These are phyloP conservation scores for Escallonia rubra DNA, from an alignment of 129 eudicot genomes.

Conservation along the genomic window DNA sequence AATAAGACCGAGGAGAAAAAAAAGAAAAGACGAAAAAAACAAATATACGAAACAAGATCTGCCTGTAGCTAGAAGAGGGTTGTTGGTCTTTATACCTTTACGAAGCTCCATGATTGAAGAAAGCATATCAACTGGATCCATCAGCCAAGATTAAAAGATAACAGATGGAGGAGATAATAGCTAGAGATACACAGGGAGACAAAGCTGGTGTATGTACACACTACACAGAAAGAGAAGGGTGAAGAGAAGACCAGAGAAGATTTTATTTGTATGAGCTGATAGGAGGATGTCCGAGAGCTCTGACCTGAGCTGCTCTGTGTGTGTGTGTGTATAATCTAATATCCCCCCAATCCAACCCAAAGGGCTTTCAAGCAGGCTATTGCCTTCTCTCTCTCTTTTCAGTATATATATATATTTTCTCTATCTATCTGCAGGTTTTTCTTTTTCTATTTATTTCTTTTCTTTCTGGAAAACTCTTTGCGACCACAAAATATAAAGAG, in stretches of 20 bases:
- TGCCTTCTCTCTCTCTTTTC: neutral
- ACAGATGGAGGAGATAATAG: constrained; percentile 9
- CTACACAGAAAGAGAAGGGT: constrained; percentile 8
- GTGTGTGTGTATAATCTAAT: no score
- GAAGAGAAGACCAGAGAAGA: neutral
- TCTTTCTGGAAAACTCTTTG: constrained; percentile 9
- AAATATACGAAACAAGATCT: constrained; percentile 17
- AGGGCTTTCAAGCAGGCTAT: neutral
- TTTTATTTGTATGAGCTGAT: neutral
- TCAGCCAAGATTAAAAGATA: constrained; percentile 18
- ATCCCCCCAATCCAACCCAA: no score
- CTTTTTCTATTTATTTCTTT: neutral
- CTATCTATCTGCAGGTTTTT: constrained; percentile 1
- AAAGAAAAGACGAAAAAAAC: constrained; percentile 2
- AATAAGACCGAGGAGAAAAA: neutral
- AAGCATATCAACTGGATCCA: constrained; percentile 52
- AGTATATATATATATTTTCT: constrained; percentile 3
- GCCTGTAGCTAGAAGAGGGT: constrained; percentile 4
- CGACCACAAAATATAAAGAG: constrained; percentile 24
- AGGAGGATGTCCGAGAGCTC: no score
- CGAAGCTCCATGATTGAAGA: constrained; percentile 53
- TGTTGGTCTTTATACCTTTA: constrained; percentile 42
- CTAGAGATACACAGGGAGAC: constrained; percentile 4
- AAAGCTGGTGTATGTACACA: neutral
- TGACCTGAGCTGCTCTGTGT: no score